Base-by-base conservation (phyloP, 1,139 yeast genomes). In the Debaryomycetaceae sp. region DNA sequence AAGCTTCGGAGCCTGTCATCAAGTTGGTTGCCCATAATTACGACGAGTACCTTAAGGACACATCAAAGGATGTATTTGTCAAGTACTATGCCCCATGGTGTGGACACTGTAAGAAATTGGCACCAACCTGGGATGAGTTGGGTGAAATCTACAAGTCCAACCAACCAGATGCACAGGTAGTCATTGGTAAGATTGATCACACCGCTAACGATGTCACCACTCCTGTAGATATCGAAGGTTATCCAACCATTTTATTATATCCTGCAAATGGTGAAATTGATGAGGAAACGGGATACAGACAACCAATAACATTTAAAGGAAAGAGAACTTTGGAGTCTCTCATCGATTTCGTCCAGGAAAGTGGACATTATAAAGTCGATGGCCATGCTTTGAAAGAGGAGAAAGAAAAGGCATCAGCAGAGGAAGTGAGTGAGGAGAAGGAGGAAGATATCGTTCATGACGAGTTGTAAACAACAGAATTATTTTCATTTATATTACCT, bases 41-140 rank as follows among this genome's bases (percentile, higher is more conserved):
- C 68, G 84, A 84, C 40, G 80, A 79, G 34, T 70, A 88, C 51
- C 78, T 88, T 49, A 71, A 75, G 36, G 91, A 90, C 61, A 70
- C 74, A 42, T 66, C 77, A 47, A 89, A 88, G 76, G 98, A 93
- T 66, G 91, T 93, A 43, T 75, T 93, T 55, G 91, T 93, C 55
- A 89, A 91, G 75, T 91, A 87, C 73, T 93, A 88, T 63, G 99
- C 99, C 46, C 96, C 97, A 70, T 93, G 99, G 99, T 91, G 99
- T 76, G 97, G 98, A 42, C 98, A 91, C 78, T 91, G 99, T 80
- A 91, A 91, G 80, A 88, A 80, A 69, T 78, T 91, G 69, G 96
- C 96, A 47, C 99, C 99, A 62, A 77, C 75, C 49, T 93, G 85
- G 76, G 96, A 87, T 63, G 95, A 89, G 65, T 80, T 93, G 57